Base-by-base conservation (phyloP, 495 filamentous ascomycete genomes). In the Extremus antarcticus region DNA sequence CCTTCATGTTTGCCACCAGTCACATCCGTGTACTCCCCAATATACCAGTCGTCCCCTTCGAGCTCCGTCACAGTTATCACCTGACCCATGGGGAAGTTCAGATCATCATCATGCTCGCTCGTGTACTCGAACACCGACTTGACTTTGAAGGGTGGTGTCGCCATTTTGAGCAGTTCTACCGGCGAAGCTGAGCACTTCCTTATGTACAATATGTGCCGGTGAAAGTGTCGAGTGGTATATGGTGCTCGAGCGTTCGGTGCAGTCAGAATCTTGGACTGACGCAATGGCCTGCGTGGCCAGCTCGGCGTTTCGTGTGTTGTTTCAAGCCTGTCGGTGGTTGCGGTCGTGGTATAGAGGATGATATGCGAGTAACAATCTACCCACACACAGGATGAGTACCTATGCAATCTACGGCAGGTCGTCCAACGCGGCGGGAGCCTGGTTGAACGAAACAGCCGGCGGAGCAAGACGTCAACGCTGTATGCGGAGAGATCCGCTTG, bases 1-100 rank as follows among this genome's bases (percentile, higher is more conserved):
- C 92, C 92, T 65, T 95, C 86, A 59, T 82, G 78, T 63, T 85
- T 89, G 48, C 63, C 68, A 8, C 90, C 91, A 21, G 70, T 65
- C 46, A 76, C 79, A 67, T 94, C 87, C 53, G 81, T 74, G 65
- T 95, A 97, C 70, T 94, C 86, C 48, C 92, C 92, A 55, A 77
- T 80, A 68, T 95, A 98, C 92, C 92, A 98, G 62, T 97, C 92
- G 45, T 76, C 83, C 66, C 94, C 94, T 64, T 97, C 92, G 69
- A 84, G 81, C 22, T 85, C 90, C 20, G 87, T 95, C 47, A 98
- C 92, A 40, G 86, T 94, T 65, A 98, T 87, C 62, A 96, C 79
- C 70, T 96, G 90, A 55, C 90, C 87, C 63, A 79, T 75, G 32
- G 77, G 66, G 67, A 98, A 98, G 63, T 78, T 82, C 51, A 98